Evolutionary conservation across 139 green algal species (phyloP).

Genomic region (Chlorella sorokiniana): DNA sequence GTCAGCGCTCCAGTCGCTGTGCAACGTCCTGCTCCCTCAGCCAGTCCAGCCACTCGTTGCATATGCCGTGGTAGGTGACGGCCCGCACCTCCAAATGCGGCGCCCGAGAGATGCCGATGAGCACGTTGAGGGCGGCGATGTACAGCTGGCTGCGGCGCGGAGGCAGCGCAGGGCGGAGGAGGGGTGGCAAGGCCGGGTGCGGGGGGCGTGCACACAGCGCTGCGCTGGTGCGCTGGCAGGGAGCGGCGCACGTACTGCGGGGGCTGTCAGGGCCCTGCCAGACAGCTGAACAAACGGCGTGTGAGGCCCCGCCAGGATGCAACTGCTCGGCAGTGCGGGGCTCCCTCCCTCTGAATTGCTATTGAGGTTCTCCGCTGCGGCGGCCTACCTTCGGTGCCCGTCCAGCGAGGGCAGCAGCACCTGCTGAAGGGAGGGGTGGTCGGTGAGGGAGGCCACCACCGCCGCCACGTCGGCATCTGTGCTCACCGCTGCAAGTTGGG

Average conservation of each 20-base stretch:
- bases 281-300: no score
- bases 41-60: constrained; percentile 35
- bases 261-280: no score
- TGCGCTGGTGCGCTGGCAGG: not conserved
- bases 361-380: no score
- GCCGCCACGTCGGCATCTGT: constrained; percentile 11
- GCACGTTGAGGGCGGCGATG: constrained; percentile 15
- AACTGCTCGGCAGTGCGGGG: no score
- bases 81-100: constrained; percentile 9
- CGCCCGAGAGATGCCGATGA: constrained; percentile 13
- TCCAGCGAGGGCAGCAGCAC: constrained; percentile 24
- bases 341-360: no score
- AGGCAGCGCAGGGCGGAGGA: not conserved
- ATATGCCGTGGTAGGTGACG: constrained; percentile 16
- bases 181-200: not conserved
- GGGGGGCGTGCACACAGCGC: no score
- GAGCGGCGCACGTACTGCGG: no score
- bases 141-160: constrained; percentile 5
- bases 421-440: constrained; percentile 16
- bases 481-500: not conserved
- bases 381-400: not conserved
- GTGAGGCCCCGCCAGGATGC: no score
- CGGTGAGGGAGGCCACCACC: not conserved
- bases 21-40: not conserved
- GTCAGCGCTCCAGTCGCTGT: not conserved